These are phyloP conservation scores for Tricholomella constricta DNA, from an alignment of 768 basidiomycete species.

Conservation along the genomic window DNA sequence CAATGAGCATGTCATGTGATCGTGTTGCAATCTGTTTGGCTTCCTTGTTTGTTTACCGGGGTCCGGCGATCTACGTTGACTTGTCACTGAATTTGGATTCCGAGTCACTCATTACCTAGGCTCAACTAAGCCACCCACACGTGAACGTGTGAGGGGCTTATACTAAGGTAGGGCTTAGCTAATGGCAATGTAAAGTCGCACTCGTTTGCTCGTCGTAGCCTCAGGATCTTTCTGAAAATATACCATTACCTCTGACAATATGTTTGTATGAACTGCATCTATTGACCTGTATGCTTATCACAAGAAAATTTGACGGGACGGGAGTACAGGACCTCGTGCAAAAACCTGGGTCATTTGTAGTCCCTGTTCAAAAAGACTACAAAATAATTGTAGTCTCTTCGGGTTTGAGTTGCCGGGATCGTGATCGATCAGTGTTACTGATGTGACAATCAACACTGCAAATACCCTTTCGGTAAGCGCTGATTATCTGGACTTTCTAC, in stretches of 20 bases:
- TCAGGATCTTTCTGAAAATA: not conserved
- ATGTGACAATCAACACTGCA: not conserved
- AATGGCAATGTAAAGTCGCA: not conserved
- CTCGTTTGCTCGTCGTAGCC: not conserved
- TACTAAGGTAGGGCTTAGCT: not conserved
- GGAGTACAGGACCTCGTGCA: not conserved
- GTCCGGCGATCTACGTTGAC: no score
- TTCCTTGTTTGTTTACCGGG: no score
- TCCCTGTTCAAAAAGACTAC: not conserved
- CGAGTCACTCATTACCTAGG: no score
- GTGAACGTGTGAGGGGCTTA: not conserved
- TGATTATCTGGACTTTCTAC: not conserved
- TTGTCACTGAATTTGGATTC: no score
- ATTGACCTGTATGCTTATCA: not conserved
- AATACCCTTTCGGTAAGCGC: not conserved
- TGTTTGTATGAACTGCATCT: not conserved
- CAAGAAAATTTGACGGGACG: not conserved
- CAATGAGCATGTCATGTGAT: constrained; percentile 4
- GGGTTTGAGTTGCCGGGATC: not conserved
- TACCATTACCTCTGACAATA: not conserved
- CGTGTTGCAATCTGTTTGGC: not conserved
- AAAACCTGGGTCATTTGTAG: not conserved
- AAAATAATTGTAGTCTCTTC: not conserved
- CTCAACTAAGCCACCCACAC: no score
- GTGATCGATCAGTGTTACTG: no score